Evolutionary conservation across 2,329 filamentous ascomycete species (phyloP).

Genomic region (Piedraia hortae): DNA sequence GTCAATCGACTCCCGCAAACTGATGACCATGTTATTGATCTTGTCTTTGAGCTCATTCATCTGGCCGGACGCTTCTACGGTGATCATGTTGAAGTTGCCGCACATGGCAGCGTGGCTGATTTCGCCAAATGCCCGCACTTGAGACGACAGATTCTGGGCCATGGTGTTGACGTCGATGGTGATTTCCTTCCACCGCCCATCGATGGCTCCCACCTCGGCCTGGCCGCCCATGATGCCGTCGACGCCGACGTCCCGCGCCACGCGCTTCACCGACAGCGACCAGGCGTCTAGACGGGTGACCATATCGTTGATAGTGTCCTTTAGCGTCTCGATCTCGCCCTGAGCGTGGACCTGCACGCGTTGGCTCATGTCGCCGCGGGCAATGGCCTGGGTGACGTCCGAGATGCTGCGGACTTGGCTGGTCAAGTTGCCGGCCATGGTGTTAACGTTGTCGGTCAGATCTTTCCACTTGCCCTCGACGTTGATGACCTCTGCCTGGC

Average conservation of each 20-base stretch:
- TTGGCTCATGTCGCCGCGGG: conserved; percentile 82
- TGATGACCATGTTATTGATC: conserved; percentile 98
- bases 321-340: conserved; percentile 78
- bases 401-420: conserved; percentile 66
- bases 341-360: conserved; percentile 89
- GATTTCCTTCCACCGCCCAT: conserved; percentile 93
- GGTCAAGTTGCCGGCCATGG: conserved; percentile 37
- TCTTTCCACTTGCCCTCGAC: conserved; percentile 41
- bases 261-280: conserved; percentile 83
- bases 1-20: conserved; percentile 83
- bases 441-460: conserved; percentile 38
- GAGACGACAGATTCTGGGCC: conserved; percentile 59
- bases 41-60: conserved; percentile 98
- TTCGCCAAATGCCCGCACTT: conserved; percentile 91
- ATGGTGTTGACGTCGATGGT: conserved; percentile 92
- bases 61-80: conserved; percentile 87
- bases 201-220: conserved; percentile 75
- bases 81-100: conserved; percentile 90
- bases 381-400: conserved; percentile 80
- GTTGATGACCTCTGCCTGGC: conserved; percentile 35
- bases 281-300: conserved; percentile 84
- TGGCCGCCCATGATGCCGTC: conserved; percentile 98
- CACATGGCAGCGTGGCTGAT: conserved; percentile 96
- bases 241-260: conserved; percentile 87
- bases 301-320: conserved; percentile 98